Evolutionary conservation across 2,329 filamentous ascomycete genomes (phyloP).

Genomic region (Septoria linicola): DNA sequence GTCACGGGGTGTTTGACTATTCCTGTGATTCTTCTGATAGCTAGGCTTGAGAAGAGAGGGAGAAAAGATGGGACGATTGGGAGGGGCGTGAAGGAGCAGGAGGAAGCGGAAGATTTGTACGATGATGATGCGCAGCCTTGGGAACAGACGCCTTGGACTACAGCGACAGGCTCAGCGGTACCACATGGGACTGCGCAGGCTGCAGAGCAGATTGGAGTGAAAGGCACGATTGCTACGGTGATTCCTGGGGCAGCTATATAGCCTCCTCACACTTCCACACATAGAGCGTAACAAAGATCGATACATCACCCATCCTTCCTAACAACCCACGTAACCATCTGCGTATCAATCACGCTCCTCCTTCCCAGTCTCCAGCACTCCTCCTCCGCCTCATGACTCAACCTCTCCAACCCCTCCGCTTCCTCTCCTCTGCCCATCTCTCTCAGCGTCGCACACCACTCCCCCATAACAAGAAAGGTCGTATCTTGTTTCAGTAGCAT

Average conservation of each 20-base stretch:
- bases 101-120: neutral
- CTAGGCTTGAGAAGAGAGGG: slow-evolving; percentile 15
- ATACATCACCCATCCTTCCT: slow-evolving; percentile 16
- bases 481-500: slow-evolving; percentile 23
- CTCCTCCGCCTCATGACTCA: slow-evolving; percentile 17
- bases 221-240: slow-evolving; percentile 5
- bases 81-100: neutral
- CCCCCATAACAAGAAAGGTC: slow-evolving; percentile 21
- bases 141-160: slow-evolving; percentile 10
- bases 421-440: slow-evolving; percentile 7
- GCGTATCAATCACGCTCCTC: slow-evolving; percentile 16
- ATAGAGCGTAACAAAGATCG: no score
- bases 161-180: neutral
- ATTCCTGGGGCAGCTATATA: neutral
- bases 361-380: slow-evolving; percentile 21
- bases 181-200: neutral
- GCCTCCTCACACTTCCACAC: no score
- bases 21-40: slow-evolving; percentile 19
- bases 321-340: slow-evolving; percentile 27
- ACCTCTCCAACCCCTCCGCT: slow-evolving; percentile 14
- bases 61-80: slow-evolving; percentile 13
- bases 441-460: slow-evolving; percentile 21
- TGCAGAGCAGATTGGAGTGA: slow-evolving; percentile 4
- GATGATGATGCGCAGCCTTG: neutral
- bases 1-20: slow-evolving; percentile 22